Conservation (phyloP, 805 yeast genomes). For the Ogataea polymorpha region DNA sequence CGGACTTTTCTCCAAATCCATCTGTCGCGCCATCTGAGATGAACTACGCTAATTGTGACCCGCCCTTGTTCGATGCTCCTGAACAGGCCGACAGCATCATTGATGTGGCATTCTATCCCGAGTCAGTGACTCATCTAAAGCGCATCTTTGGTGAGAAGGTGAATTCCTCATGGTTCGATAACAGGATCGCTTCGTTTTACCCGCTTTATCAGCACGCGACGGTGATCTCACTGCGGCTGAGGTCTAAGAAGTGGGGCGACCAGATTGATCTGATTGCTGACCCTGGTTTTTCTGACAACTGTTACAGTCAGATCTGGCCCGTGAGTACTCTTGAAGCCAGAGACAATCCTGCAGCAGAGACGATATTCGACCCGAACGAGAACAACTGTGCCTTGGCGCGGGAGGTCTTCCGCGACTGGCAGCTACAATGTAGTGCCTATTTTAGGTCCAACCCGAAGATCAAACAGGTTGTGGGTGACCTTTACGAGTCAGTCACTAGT, state of each 20-base stretch:
- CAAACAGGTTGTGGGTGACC: not conserved
- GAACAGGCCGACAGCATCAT: constrained; percentile 1
- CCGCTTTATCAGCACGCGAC: constrained; percentile 3
- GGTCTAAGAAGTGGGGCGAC: constrained; percentile 7
- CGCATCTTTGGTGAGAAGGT: not conserved
- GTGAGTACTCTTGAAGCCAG: not conserved
- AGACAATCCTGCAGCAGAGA: not conserved
- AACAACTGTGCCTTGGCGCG: not conserved
- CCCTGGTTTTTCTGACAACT: constrained; percentile 1
- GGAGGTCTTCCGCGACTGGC: constrained; percentile 3
- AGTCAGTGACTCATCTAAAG: not conserved
- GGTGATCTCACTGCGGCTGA: constrained; percentile 11
- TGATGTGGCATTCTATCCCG: constrained; percentile 8
- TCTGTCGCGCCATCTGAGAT: constrained; percentile 1
- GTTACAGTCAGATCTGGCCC: constrained; percentile 1
- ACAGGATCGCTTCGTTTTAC: not conserved
- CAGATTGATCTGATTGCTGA: constrained; percentile 12
- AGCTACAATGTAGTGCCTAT: not conserved
- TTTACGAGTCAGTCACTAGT: not conserved
- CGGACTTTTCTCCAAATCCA: constrained; percentile 19
- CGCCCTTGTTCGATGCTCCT: not conserved
- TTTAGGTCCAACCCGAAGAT: not conserved
- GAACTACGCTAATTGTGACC: not conserved
- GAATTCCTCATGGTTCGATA: not conserved
- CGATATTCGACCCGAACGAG: constrained; percentile 1